Base-by-base conservation (phyloP, 75 land plant genomes). In the Azolla pinnata region DNA sequence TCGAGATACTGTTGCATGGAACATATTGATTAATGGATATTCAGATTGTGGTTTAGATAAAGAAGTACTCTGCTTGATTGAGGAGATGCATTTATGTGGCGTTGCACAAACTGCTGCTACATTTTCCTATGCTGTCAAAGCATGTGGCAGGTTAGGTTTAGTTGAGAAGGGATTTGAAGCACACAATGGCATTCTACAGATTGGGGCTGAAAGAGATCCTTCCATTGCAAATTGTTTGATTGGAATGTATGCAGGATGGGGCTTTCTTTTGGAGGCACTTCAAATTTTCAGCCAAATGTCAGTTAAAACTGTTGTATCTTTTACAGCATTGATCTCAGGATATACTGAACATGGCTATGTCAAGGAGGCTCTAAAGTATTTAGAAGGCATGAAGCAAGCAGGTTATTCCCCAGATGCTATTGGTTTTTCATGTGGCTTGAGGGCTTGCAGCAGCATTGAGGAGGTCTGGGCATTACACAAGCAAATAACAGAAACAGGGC, bases 401-500 rank as follows among this genome's bases (percentile, higher is more conserved):
- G 71, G 67, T 14, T 31, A 73, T 4, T 44, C 61, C 57, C 31
- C 67, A 29, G 70, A 77, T 63, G 44, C 64, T 7, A 35, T 63
- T 33, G 72, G 65, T n/a, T 61, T 81, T 33, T 65, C 73, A 20
- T 42, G 63, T 61, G 69, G 57, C n/a, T 55, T 85, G 42, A 59
- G 66, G 35, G 67, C 85, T 27, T 79, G 77, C 70, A 75, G 77
- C 12, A 47, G 34, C 47, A 38, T 52, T 10, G 10, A 44, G 27
- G 20, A 62, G n/a, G 87, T 81, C n/a, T 57, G 62, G 51, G 59
- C 62, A 8, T 23, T 80, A 30, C 86, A 86, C 62, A 63, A 72
- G 34, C 56, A 67, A 29, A 33, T 51, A 0, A 40, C 71, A 2
- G 79, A 68, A 47, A 56, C 2, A 24, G 35, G 12, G 0, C 35